Evolutionary conservation across 257 asterid genomes (phyloP).

Genomic region (Henckelia pumila): DNA sequence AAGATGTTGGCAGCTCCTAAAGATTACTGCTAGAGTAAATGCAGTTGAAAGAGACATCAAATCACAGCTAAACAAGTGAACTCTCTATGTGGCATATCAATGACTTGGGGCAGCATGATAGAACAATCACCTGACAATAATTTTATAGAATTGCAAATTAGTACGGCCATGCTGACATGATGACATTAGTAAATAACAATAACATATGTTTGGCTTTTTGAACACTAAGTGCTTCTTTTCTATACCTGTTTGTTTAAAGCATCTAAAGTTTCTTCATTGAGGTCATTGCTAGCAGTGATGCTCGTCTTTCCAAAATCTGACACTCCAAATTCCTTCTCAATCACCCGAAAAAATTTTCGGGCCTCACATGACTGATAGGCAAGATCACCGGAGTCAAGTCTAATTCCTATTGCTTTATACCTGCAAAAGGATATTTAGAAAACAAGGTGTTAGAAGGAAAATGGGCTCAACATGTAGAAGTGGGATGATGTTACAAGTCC

Average conservation of each 20-base stretch:
- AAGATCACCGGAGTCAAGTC: slow-evolving; percentile 98
- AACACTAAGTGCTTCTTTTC: slow-evolving; percentile 6
- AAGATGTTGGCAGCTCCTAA: background rate
- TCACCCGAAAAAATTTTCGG: slow-evolving; percentile 59
- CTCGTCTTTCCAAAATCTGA: slow-evolving; percentile 61
- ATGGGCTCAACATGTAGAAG: slow-evolving; percentile 1
- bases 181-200: background rate
- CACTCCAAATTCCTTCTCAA: slow-evolving; percentile 76
- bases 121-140: background rate
- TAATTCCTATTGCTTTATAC: slow-evolving; percentile 81
- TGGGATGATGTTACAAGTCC: no score
- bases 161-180: slow-evolving; percentile 6
- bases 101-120: slow-evolving; percentile 4
- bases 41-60: background rate
- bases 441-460: slow-evolving; percentile 17
- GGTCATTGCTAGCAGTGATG: slow-evolving; percentile 95
- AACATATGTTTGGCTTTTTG: background rate
- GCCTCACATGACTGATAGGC: slow-evolving; percentile 85
- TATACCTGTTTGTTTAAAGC: slow-evolving; percentile 93
- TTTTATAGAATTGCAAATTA: background rate
- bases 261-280: slow-evolving; percentile 95
- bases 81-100: background rate
- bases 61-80: background rate
- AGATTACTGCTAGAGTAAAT: slow-evolving; percentile 6
- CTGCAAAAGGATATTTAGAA: slow-evolving; percentile 41